A percentile compares a stretch with the other conserved stretches of the same genome.
Evolutionary conservation across 495 filamentous ascomycete species (phyloP).

Genomic region (Aspergillus olivimuriae): DNA sequence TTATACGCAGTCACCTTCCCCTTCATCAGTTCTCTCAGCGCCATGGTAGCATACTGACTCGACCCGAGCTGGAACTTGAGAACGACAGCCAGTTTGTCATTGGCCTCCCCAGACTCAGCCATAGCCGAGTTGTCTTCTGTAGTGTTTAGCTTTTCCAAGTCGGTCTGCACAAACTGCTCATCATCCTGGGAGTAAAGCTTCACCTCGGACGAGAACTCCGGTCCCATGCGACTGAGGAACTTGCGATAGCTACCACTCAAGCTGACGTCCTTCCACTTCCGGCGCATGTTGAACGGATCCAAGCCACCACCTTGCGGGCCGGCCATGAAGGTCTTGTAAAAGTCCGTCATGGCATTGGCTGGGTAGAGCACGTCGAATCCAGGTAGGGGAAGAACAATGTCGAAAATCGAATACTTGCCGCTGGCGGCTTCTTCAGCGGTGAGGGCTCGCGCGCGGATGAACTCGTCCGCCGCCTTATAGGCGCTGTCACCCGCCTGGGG

Average conservation of each 20-base stretch:
- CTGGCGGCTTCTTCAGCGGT: constrained; percentile 71
- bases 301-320: constrained; percentile 66
- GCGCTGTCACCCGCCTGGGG: constrained; percentile 51
- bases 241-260: constrained; percentile 87
- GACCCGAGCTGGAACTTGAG: constrained; percentile 78
- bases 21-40: constrained; percentile 78
- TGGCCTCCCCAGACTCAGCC: constrained; percentile 5
- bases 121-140: constrained; percentile 2
- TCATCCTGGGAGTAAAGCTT: constrained; percentile 61
- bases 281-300: constrained; percentile 81
- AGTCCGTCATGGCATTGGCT: constrained; percentile 68
- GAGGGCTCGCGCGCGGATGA: constrained; percentile 68
- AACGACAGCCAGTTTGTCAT: constrained; percentile 68
- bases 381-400: constrained; percentile 89
- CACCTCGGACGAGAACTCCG: constrained; percentile 57
- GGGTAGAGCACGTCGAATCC: constrained; percentile 89
- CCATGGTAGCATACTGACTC: constrained; percentile 93
- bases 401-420: constrained; percentile 75
- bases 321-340: constrained; percentile 79
- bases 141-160: constrained; percentile 52
- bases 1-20: constrained; percentile 57
- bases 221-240: constrained; percentile 59
- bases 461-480: constrained; percentile 47
- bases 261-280: constrained; percentile 76
- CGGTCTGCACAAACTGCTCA: constrained; percentile 82